Evolutionary conservation across 2,329 filamentous ascomycete genomes (phyloP).

Genomic region (Epichloe glyceriae): DNA sequence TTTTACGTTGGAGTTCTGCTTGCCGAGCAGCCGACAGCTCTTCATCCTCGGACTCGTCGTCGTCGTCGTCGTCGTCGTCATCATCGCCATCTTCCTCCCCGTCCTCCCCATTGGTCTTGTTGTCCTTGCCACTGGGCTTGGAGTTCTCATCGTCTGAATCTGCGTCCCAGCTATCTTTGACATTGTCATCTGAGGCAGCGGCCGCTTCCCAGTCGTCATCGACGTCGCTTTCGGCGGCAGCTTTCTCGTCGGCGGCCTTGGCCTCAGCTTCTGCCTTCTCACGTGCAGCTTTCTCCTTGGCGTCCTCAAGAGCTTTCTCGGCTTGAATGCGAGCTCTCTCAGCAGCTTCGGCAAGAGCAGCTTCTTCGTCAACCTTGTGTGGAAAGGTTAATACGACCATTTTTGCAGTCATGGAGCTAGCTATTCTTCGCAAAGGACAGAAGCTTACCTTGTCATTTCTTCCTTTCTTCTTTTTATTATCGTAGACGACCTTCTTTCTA

Average conservation of each 20-base stretch:
- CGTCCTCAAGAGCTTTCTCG: conserved; percentile 50
- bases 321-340: conserved; percentile 56
- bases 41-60: conserved; percentile 46
- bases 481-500: conserved; percentile 67
- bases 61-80: conserved; percentile 16
- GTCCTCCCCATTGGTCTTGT: conserved; percentile 28
- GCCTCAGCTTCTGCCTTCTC: conserved; percentile 45
- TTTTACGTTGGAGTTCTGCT: conserved; percentile 66
- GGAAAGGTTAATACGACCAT: conserved; percentile 1
- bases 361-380: conserved; percentile 59
- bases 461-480: conserved; percentile 69
- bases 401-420: background rate
- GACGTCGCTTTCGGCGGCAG: conserved; percentile 44
- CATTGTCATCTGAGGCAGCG: conserved; percentile 56
- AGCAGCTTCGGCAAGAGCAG: conserved; percentile 64
- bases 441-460: conserved; percentile 40
- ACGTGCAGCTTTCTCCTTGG: conserved; percentile 44
- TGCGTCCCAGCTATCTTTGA: conserved; percentile 95
- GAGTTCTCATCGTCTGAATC: conserved; percentile 57
- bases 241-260: conserved; percentile 39
- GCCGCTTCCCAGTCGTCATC: conserved; percentile 85
- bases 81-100: conserved; percentile 14
- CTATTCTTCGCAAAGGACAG: background rate
- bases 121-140: conserved; percentile 11
- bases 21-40: conserved; percentile 58